Percentiles rank a stretch among this genome's conserved stretches.
These are phyloP conservation scores for Kodamaea laetipori DNA, from an alignment of 805 yeast species.

Conservation along the genomic window DNA sequence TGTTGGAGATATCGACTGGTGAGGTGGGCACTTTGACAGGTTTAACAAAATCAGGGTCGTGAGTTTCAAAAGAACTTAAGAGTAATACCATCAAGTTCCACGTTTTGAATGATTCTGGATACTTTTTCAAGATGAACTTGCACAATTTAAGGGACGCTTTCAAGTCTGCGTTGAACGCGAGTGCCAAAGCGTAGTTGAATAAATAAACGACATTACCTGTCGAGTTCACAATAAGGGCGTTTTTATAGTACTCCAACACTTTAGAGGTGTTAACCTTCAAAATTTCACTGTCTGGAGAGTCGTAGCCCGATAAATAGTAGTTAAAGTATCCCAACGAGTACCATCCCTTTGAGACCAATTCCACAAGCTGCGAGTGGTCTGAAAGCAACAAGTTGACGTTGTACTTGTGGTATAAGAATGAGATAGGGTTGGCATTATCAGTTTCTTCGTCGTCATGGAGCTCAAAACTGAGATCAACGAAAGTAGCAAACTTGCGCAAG, in stretches of 20 bases:
- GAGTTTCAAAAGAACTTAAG: conserved; percentile 62
- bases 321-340: conserved; percentile 35
- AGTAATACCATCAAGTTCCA: conserved; percentile 70
- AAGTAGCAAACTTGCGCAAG: conserved; percentile 24
- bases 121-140: conserved; percentile 50
- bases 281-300: conserved; percentile 23
- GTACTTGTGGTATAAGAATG: conserved; percentile 38
- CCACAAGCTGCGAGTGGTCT: conserved; percentile 30
- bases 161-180: conserved; percentile 47
- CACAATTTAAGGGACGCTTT: conserved; percentile 47
- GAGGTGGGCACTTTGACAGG: conserved; percentile 5
- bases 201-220: conserved; percentile 33
- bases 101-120: conserved; percentile 58
- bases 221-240: conserved; percentile 38
- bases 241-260: conserved; percentile 32
- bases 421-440: conserved; percentile 20
- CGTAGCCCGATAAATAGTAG: conserved; percentile 30
- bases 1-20: conserved; percentile 4
- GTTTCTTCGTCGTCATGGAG: conserved; percentile 21
- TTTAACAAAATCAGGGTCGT: conserved; percentile 20
- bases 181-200: conserved; percentile 50
- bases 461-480: conserved; percentile 30
- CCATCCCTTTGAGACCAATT: conserved; percentile 40
- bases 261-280: conserved; percentile 20
- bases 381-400: conserved; percentile 33